Conservation (phyloP, 1,284 basidiomycete genomes). For the Puccinia brachypodii region DNA sequence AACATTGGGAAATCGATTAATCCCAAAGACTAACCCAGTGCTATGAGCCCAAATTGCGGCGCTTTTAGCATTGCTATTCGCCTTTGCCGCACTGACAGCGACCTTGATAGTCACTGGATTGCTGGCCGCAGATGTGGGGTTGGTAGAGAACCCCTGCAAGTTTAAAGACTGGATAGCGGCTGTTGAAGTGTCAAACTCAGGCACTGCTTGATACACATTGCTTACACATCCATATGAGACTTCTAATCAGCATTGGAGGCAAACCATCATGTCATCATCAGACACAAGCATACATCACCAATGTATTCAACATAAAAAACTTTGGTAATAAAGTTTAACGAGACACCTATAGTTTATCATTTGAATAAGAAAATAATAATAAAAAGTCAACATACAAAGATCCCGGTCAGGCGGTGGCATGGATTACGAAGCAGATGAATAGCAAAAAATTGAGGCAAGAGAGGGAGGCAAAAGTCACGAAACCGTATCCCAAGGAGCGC, state of each 20-base stretch:
- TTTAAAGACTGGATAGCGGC: not conserved
- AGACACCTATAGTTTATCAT: too few relatives aligned
- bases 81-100: slow-evolving; percentile 10
- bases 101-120: slow-evolving; percentile 31
- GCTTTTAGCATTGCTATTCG: slow-evolving; percentile 27
- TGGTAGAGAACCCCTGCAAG: slow-evolving; percentile 19
- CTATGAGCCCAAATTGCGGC: slow-evolving; percentile 9
- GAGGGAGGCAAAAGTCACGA: slow-evolving; percentile 78
- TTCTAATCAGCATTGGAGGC: not conserved
- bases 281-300: too few relatives aligned
- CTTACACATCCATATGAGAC: not conserved
- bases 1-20: too few relatives aligned
- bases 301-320: too few relatives aligned
- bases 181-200: not conserved
- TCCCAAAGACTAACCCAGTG: slow-evolving; percentile 4
- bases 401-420: too few relatives aligned
- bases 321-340: too few relatives aligned
- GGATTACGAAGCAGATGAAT: too few relatives aligned
- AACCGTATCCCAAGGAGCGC: slow-evolving; percentile 64
- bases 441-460: too few relatives aligned
- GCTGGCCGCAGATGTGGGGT: not conserved
- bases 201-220: too few relatives aligned
- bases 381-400: too few relatives aligned
- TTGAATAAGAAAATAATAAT: too few relatives aligned
- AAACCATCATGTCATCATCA: not conserved